Conservation (phyloP, 495 filamentous ascomycete genomes). For the Zalerion maritima region DNA sequence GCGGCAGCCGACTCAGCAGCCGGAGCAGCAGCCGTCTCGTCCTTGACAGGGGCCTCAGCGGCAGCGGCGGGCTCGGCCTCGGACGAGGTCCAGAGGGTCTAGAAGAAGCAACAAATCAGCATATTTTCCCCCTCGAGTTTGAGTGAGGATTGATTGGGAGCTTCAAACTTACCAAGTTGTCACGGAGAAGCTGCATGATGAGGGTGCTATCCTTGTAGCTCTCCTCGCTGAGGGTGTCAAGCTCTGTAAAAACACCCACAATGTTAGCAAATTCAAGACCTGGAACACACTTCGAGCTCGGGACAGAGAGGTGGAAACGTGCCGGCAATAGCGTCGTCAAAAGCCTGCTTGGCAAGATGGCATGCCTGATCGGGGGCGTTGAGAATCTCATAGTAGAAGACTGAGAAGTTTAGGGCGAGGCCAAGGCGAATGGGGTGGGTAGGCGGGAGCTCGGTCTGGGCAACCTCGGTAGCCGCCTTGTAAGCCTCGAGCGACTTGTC, state of each 20-base stretch:
- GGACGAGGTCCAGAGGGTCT: constrained; percentile 99
- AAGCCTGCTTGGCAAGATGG: constrained; percentile 98
- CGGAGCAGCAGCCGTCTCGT: constrained; percentile 27
- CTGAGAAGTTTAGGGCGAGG: constrained; percentile 97
- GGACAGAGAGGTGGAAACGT: too few species aligned
- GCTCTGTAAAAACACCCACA: constrained; percentile 68
- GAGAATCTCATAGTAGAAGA: constrained; percentile 99
- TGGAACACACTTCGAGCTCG: constrained; percentile 1
- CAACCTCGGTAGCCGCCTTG: constrained; percentile 96
- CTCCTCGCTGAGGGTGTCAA: constrained; percentile 97
- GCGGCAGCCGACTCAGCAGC: constrained; percentile 31
- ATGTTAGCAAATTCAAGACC: constrained; percentile 10
- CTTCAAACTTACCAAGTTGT: constrained; percentile 95
- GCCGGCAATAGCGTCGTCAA: constrained; percentile 98
- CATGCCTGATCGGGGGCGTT: constrained; percentile 98
- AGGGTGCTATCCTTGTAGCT: constrained; percentile 99
- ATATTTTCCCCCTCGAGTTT: not conserved
- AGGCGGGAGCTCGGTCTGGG: constrained; percentile 91
- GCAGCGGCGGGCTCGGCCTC: constrained; percentile 72
- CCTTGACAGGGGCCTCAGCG: constrained; percentile 47
- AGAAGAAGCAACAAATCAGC: constrained; percentile 3
- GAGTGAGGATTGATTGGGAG: not conserved
- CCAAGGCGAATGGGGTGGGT: constrained; percentile 98
- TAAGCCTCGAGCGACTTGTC: constrained; percentile 96
- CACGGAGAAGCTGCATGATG: constrained; percentile 98